phyloP scores from a whole-genome alignment of 2,329 filamentous ascomycete genomes.

The Colletotrichum aenigma region DNA sequence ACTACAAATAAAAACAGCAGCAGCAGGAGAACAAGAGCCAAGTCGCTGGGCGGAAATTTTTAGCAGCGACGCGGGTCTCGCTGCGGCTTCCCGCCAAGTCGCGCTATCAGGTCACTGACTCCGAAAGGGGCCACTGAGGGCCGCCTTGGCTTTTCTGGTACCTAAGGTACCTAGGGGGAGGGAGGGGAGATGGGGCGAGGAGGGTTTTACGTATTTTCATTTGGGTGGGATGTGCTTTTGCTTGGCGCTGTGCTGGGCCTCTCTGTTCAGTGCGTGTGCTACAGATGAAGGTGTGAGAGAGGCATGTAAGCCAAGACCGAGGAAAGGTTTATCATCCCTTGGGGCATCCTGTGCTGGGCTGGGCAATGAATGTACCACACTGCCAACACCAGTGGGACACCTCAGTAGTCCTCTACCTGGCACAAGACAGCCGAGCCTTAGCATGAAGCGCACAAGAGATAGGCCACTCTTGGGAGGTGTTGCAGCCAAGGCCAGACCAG shows the following conservation, averaged over 20 bases:
- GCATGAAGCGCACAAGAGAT: background rate
- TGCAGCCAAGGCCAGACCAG: background rate
- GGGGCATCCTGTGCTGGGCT: background rate
- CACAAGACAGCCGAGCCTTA: background rate
- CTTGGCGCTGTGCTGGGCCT: background rate
- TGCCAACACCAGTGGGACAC: background rate
- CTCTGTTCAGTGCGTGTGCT: background rate
- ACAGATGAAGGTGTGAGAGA: background rate
- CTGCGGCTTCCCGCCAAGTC: constrained; percentile 7
- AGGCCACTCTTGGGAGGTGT: background rate
- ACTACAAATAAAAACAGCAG: background rate
- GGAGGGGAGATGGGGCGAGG: background rate
- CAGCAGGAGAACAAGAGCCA: background rate
- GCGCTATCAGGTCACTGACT: constrained; percentile 19
- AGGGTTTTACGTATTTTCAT: background rate
- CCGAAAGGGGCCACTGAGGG: constrained; percentile 3
- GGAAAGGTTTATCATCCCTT: background rate
- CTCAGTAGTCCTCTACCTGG: background rate
- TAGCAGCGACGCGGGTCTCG: background rate
- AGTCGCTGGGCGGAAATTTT: background rate
- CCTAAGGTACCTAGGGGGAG: background rate
- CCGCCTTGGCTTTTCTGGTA: constrained; percentile 8
- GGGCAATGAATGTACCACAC: background rate
- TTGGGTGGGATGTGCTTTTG: background rate
- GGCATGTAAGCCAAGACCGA: background rate